phyloP scores from a whole-genome alignment of 1,284 basidiomycete genomes.

The Tilletia caries region DNA sequence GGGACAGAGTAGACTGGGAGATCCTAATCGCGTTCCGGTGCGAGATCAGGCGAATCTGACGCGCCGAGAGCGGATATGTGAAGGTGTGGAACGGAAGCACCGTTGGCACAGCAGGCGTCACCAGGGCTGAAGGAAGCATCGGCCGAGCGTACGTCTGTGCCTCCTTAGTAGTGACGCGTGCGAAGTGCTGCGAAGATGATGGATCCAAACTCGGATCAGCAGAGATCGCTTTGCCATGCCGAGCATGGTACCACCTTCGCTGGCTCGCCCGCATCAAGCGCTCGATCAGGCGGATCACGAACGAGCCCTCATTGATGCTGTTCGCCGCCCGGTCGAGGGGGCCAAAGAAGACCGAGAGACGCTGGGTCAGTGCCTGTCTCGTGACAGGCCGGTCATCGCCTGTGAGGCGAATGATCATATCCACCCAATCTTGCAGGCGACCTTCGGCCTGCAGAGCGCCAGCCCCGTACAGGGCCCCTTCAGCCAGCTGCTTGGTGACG shows the following conservation, averaged over 20 bases:
- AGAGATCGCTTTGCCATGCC: conserved; percentile 52
- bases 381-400: conserved; percentile 41
- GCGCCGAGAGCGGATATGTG: conserved; percentile 61
- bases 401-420: conserved; percentile 51
- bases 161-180: background rate
- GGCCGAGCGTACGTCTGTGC: conserved; percentile 47
- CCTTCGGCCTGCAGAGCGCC: conserved; percentile 55
- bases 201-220: too few species aligned
- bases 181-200: background rate
- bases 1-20: conserved; percentile 59
- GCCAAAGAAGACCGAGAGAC: conserved; percentile 49
- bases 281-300: conserved; percentile 62
- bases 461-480: conserved; percentile 56
- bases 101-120: conserved; percentile 58
- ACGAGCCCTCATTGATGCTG: conserved; percentile 59
- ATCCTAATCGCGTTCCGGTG: conserved; percentile 64
- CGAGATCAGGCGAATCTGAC: conserved; percentile 62
- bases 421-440: conserved; percentile 59
- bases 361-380: conserved; percentile 54
- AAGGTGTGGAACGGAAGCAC: conserved; percentile 66
- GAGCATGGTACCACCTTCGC: conserved; percentile 59
- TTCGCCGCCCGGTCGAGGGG: conserved; percentile 43
- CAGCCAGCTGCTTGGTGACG: conserved; percentile 59
- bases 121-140: conserved; percentile 55
- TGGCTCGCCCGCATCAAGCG: conserved; percentile 60